phyloP scores from a whole-genome alignment of 2,329 filamentous ascomycete genomes.

The Fusarium buharicum region DNA sequence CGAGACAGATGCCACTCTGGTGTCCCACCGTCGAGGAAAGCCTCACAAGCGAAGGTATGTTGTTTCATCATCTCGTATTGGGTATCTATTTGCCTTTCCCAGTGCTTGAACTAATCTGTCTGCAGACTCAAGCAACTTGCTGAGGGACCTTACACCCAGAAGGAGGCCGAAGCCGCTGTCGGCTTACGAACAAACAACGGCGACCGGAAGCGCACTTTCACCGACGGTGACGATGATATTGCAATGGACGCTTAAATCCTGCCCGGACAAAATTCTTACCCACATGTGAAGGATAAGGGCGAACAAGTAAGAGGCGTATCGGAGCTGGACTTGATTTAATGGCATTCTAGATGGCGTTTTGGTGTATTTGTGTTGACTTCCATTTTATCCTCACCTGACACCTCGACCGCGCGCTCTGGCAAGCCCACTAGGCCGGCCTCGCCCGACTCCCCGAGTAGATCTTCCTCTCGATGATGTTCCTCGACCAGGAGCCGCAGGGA shows the following conservation, averaged over 20 bases:
- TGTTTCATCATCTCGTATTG: slow-evolving; percentile 2
- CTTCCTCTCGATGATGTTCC: slow-evolving; percentile 51
- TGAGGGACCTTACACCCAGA: slow-evolving; percentile 87
- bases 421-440: slow-evolving; percentile 59
- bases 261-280: slow-evolving; percentile 9
- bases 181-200: slow-evolving; percentile 77
- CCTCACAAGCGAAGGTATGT: slow-evolving; percentile 84
- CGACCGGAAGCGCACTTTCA: slow-evolving; percentile 24
- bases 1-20: slow-evolving; percentile 81
- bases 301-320: slow-evolving; percentile 10
- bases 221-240: slow-evolving; percentile 43
- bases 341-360: slow-evolving; percentile 32
- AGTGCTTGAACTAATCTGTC: slow-evolving; percentile 34
- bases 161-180: slow-evolving; percentile 82
- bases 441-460: slow-evolving; percentile 41
- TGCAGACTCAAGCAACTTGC: slow-evolving; percentile 80
- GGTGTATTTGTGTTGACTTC: slow-evolving; percentile 18
- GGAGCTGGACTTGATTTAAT: slow-evolving; percentile 17
- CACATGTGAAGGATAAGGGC: neutral
- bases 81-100: slow-evolving; percentile 9
- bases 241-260: slow-evolving; percentile 50
- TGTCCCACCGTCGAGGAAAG: slow-evolving; percentile 83
- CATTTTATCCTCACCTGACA: slow-evolving; percentile 51
- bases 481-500: slow-evolving; percentile 56
- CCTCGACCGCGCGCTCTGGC: slow-evolving; percentile 59